These are phyloP conservation scores for Curvularia sp. DNA, from an alignment of 2,329 filamentous ascomycete species.

Conservation along the genomic window DNA sequence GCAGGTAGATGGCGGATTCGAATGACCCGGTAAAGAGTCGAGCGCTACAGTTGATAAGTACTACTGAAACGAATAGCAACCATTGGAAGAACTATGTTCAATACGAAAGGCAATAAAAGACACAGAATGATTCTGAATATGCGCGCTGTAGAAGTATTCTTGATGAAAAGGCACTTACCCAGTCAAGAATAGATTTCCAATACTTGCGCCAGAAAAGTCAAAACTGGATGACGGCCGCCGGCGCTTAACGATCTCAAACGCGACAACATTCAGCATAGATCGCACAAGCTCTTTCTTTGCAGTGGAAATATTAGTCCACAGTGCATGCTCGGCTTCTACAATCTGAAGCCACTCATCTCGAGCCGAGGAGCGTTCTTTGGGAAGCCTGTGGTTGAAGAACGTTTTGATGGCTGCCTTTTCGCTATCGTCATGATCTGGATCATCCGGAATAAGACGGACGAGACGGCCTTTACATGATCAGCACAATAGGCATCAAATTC, in stretches of 20 bases:
- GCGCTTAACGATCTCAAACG: conserved; percentile 58
- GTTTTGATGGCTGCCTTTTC: conserved; percentile 74
- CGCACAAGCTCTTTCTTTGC: conserved; percentile 61
- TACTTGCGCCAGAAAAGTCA: conserved; percentile 59
- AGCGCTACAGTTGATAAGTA: conserved; percentile 61
- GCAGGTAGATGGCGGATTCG: conserved; percentile 88
- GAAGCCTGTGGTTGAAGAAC: conserved; percentile 87
- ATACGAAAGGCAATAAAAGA: background rate
- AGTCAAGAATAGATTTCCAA: conserved; percentile 60
- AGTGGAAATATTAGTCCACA: conserved; percentile 68
- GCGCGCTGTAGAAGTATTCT: background rate
- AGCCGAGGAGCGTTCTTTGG: conserved; percentile 66
- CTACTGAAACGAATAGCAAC: background rate
- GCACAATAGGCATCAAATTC: background rate
- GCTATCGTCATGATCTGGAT: conserved; percentile 56
- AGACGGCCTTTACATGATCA: conserved; percentile 70
- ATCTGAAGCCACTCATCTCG: conserved; percentile 86
- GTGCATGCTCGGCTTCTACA: conserved; percentile 77
- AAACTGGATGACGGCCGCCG: conserved; percentile 56
- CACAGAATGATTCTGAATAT: background rate
- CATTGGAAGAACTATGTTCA: background rate
- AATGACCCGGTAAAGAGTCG: conserved; percentile 91
- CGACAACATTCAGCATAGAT: conserved; percentile 59
- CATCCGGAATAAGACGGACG: conserved; percentile 84
- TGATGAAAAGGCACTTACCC: conserved; percentile 47